Base-by-base conservation (phyloP, 2,329 filamentous ascomycete species). In the Phialophora expanda region DNA sequence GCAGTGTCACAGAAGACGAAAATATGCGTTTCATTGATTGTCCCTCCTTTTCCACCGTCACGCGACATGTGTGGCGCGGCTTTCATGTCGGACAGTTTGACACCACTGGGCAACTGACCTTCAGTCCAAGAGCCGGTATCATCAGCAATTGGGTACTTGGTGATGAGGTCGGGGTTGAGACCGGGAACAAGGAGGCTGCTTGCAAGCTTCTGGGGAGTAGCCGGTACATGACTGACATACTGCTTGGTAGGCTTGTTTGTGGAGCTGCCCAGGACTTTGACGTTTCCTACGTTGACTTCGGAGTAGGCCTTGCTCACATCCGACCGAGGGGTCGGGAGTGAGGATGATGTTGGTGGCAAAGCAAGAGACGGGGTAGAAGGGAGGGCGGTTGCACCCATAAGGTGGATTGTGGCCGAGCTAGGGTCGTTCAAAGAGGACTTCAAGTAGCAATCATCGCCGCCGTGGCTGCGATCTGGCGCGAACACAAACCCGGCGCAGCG, bases 1-100 rank as follows among this genome's bases (percentile, higher is more conserved):
- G 72, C 72, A 44, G 75, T 76, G 61, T 76, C 75, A 48, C 72
- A 75, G 54, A 76, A 76, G 24, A 75, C 56, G 57, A 76, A 76
- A n/a, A 76, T 50, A 50, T 75, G 73, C 20, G 75, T 71, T 14
- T 74, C 74, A 60, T 76, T 74, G 34, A 76, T 64, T 30, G 71
- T 73, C 12, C 75, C 75, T 17, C 75, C 75, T 69, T 73, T 73
- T 48, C 75, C 75, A 30, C 75, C 75, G 61, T 76, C 75, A 56
- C 75, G 70, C 20, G 73, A 74, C 22, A 76, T 56, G 50, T 72
- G 74, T 60, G 74, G 75, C 14, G 62, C 68, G 2, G 68, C 65
- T 34, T 62, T 69, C 68, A 71, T 69, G 24, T 62, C 38, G 20
- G 65, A 54, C n/a, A 70, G 46, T 28, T 44, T 32, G 3, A 46